These are phyloP conservation scores for Apophysomyces ossiformis DNA, from an alignment of 371 early-diverging fungal species.

Conservation along the genomic window DNA sequence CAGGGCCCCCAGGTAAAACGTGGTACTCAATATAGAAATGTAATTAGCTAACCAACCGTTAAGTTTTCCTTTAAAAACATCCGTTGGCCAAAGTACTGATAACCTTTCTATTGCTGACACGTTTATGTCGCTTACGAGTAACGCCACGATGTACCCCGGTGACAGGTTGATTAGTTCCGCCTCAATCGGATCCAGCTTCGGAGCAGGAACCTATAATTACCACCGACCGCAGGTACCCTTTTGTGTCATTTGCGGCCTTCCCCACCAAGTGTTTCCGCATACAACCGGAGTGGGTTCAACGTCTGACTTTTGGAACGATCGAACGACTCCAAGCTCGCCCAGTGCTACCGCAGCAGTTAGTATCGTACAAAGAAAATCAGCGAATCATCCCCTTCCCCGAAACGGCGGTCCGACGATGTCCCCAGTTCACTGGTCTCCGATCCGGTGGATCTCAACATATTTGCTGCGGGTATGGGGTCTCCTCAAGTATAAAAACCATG, in stretches of 20 bases:
- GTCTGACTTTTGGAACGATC: background rate
- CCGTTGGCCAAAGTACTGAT: background rate
- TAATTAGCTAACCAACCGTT: too few species aligned
- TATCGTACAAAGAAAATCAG: background rate
- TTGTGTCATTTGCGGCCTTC: conserved; percentile 21
- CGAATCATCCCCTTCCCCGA: background rate
- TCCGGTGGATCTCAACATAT: background rate
- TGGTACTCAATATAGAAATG: too few species aligned
- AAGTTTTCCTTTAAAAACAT: too few species aligned
- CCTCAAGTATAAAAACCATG: background rate
- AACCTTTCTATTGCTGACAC: background rate
- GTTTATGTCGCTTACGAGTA: background rate
- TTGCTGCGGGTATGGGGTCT: background rate
- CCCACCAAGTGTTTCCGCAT: conserved; percentile 11
- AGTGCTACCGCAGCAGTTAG: background rate
- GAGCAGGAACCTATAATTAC: background rate
- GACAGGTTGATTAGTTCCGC: background rate
- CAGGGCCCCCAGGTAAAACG: too few species aligned
- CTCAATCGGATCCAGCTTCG: background rate
- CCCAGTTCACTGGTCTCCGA: background rate
- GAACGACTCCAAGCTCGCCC: background rate
- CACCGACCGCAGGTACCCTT: background rate
- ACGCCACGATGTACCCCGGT: background rate
- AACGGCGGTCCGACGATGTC: background rate
- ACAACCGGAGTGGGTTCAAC: background rate